These are phyloP conservation scores for Diaporthe longicolla DNA, from an alignment of 2,329 filamentous ascomycete genomes.

Conservation along the genomic window DNA sequence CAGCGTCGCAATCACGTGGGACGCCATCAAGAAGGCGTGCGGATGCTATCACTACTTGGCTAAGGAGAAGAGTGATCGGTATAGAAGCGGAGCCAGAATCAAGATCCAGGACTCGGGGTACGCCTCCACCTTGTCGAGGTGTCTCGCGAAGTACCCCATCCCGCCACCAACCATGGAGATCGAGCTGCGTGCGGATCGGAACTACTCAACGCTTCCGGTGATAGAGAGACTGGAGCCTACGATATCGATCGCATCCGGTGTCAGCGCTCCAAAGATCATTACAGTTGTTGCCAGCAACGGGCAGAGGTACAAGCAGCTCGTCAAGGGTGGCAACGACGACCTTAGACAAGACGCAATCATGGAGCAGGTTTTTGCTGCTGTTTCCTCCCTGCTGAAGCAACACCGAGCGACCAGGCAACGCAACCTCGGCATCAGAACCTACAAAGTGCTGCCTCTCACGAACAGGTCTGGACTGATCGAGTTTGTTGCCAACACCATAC, in stretches of 20 bases:
- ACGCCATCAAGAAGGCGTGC: conserved; percentile 80
- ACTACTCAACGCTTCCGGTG: conserved; percentile 84
- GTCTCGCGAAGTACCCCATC: conserved; percentile 76
- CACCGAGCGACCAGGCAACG: conserved; percentile 91
- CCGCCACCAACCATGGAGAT: conserved; percentile 93
- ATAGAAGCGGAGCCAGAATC: conserved; percentile 68
- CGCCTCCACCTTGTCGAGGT: conserved; percentile 74
- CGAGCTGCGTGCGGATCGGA: conserved; percentile 76
- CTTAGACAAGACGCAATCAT: conserved; percentile 97
- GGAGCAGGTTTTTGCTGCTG: conserved; percentile 99
- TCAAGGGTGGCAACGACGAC: conserved; percentile 97
- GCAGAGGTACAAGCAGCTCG: conserved; percentile 85
- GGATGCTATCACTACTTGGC: conserved; percentile 76
- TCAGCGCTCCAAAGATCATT: conserved; percentile 95
- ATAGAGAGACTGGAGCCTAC: conserved; percentile 79
- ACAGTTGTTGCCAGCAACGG: conserved; percentile 86
- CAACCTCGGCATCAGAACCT: conserved; percentile 91
- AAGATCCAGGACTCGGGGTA: conserved; percentile 70
- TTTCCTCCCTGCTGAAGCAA: conserved; percentile 88
- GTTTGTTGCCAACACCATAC: conserved; percentile 94
- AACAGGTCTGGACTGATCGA: conserved; percentile 92
- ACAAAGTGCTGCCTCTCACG: conserved; percentile 94
- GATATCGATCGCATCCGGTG: conserved; percentile 89
- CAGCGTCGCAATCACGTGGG: conserved; percentile 72
- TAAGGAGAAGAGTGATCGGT: conserved; percentile 60